Evolutionary conservation across 2,329 filamentous ascomycete genomes (phyloP).

Genomic region (Tricladium varicosporioides): DNA sequence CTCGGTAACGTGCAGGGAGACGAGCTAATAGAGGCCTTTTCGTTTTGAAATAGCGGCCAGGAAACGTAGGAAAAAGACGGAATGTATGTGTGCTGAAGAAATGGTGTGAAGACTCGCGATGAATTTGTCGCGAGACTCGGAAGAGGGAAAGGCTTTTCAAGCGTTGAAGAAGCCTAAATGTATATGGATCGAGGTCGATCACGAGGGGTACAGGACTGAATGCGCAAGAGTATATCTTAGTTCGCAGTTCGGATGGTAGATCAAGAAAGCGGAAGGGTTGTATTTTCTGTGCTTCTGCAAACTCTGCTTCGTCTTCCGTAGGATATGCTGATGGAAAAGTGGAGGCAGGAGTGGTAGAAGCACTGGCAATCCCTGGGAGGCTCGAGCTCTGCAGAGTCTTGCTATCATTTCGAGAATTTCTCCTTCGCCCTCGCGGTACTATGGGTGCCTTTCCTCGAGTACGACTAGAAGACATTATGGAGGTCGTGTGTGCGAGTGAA

Average conservation of each 20-base stretch:
- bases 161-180: slow-evolving; percentile 60
- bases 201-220: slow-evolving; percentile 53
- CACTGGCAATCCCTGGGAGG: background rate
- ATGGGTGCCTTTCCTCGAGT: background rate
- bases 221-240: slow-evolving; percentile 65
- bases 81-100: slow-evolving; percentile 65
- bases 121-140: slow-evolving; percentile 58
- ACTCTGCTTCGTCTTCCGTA: slow-evolving; percentile 14
- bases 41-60: slow-evolving; percentile 67
- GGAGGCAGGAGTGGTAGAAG: slow-evolving; percentile 18
- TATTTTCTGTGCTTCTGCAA: background rate
- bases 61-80: slow-evolving; percentile 64
- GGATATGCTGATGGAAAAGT: slow-evolving; percentile 29
- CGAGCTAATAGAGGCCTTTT: slow-evolving; percentile 70
- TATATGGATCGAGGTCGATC: slow-evolving; percentile 65
- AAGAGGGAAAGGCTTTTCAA: slow-evolving; percentile 54
- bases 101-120: slow-evolving; percentile 60
- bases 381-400: background rate
- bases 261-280: slow-evolving; percentile 62
- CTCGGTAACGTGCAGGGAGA: slow-evolving; percentile 58
- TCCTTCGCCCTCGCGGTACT: background rate
- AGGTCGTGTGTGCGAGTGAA: background rate
- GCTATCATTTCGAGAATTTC: slow-evolving; percentile 1
- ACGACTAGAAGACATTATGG: background rate
- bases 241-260: slow-evolving; percentile 67